Evolutionary conservation across 257 asterid genomes (phyloP).

Genomic region (Fraxinus excelsior): DNA sequence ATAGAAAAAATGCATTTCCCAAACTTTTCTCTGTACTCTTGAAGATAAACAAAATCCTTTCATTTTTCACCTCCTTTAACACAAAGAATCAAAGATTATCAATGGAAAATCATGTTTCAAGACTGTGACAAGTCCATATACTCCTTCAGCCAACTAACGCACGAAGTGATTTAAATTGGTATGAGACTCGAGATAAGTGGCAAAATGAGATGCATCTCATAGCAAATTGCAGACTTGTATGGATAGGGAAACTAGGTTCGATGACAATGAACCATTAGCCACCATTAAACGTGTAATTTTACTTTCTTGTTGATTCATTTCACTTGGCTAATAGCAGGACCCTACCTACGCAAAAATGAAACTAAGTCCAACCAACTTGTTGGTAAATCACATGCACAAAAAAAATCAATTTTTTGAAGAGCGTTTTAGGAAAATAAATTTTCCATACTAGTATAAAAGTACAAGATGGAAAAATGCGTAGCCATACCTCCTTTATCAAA

Average conservation of each 20-base stretch:
- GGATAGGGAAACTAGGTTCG: not conserved
- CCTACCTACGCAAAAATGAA: not conserved
- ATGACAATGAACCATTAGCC: not conserved
- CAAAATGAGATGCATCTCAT: not conserved
- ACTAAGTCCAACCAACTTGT: not conserved
- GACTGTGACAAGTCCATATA: not conserved
- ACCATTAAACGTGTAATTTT: not conserved
- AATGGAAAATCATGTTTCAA: not conserved
- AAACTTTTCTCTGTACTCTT: not conserved
- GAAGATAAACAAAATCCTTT: not conserved
- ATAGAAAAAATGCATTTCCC: not conserved
- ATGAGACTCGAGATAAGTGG: not conserved
- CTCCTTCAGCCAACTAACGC: not conserved
- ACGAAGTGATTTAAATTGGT: not conserved
- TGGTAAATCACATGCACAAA: conserved; percentile 3
- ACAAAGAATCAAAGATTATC: not conserved
- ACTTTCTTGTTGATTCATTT: not conserved
- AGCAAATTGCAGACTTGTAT: not conserved
- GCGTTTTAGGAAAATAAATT: not conserved
- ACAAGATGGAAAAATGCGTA: not conserved
- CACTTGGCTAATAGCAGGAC: not conserved
- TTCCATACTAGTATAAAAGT: not conserved
- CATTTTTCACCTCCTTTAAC: not conserved
- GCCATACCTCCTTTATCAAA: not conserved
- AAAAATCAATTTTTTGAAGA: not conserved